Conservation (phyloP, 2,329 filamentous ascomycete genomes). For the Gaeumannomyces tritici region DNA sequence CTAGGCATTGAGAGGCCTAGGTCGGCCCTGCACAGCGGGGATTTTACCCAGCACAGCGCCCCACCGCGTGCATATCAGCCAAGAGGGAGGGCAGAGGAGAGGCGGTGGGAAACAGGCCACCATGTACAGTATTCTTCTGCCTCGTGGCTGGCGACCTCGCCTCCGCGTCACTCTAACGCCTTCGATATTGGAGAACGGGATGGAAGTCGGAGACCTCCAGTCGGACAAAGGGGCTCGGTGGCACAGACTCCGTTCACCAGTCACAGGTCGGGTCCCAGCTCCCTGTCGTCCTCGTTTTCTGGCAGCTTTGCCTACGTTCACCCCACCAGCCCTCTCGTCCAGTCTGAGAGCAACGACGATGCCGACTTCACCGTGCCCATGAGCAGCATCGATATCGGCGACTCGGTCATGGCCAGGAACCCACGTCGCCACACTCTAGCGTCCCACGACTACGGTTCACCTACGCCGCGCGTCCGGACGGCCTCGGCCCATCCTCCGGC, state of each 20-base stretch:
- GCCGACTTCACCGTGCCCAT: conserved; percentile 50
- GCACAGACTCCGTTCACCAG: neutral
- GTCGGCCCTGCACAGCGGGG: conserved; percentile 62
- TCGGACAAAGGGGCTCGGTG: neutral
- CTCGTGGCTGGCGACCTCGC: conserved; percentile 46
- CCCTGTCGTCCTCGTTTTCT: conserved; percentile 62
- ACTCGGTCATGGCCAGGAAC: conserved; percentile 21
- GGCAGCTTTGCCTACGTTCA: conserved; percentile 77
- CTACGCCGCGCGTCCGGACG: conserved; percentile 15
- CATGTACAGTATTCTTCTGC: neutral
- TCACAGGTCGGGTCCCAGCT: conserved; percentile 31
- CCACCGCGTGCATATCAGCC: neutral
- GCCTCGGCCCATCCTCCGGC: conserved; percentile 7
- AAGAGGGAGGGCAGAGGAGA: conserved; percentile 8
- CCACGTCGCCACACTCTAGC: conserved; percentile 64
- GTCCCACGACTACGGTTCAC: conserved; percentile 42
- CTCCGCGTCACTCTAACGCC: conserved; percentile 35
- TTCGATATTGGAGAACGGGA: neutral
- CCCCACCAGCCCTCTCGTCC: conserved; percentile 85
- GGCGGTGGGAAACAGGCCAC: neutral
- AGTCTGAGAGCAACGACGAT: conserved; percentile 79
- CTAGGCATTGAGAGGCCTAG: conserved; percentile 70
- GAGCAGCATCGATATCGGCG: conserved; percentile 38
- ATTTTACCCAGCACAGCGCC: conserved; percentile 42
- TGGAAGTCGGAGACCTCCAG: neutral